Evolutionary conservation across 352 stramenopile species (phyloP), one percentile per base, ranked within the genome.

Genomic region (Vaucheria bursata): DNA sequence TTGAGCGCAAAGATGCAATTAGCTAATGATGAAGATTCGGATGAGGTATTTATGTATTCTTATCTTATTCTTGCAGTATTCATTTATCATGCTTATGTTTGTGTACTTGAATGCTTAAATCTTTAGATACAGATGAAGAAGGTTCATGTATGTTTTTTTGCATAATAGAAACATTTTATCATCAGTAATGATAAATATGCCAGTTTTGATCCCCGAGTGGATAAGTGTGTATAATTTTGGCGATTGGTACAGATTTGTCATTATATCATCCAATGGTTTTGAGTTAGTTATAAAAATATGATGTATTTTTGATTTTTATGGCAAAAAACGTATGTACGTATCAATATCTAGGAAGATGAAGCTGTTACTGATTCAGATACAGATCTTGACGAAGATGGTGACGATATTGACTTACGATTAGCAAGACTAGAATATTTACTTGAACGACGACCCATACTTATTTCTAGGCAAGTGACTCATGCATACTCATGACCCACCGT

Each of bases 1-100:
- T 86, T 99, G 12, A 95, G 91, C 7, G 93, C 94, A 8, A 93
- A 97, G 81, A 97, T 99, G 90, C 88, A 95, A 74, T 79, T 94
- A 25, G 80, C 87, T 32, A 85, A 88, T 68, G 83, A 82, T 37
- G 81, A 81, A 69, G 89, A 83, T 53, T 88, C 93, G 1, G 90
- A 93, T 0, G 87, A 90, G 0, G 87, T 92, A 0, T n/a, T n/a
- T n/a, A n/a, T n/a, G n/a, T n/a, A n/a, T n/a, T n/a, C n/a, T n/a
- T n/a, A n/a, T n/a, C n/a, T 0, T 4, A 38, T 45, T 71, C 52
- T 6, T 77, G 69, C 53, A 31, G 1, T 77, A 29, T 73, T 70
- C 2, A 33, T 76, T 38, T 74, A 40, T 73, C 37, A 8, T 36
- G 18, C 6, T 73, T 73, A 25, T 4, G n/a, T 73, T 73, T 4